Percentiles rank a stretch among this genome's conserved stretches.
phyloP scores from a whole-genome alignment of 176 grass and related monocot genomes.

The Ampelocalamus luodianensis region DNA sequence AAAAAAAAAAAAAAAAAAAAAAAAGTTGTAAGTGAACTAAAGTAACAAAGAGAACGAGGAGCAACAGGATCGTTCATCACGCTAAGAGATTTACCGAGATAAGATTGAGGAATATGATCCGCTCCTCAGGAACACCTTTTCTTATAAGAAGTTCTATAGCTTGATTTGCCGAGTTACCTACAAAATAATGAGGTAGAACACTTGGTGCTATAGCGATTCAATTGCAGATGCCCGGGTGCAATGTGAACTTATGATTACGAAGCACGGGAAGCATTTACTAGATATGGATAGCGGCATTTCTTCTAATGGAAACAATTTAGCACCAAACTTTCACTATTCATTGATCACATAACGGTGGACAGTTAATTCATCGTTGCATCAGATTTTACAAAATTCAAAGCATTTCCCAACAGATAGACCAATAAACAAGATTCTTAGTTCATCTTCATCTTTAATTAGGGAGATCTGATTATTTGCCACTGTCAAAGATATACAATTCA shows the following conservation, averaged over 20 bases:
- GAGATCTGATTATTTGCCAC: no score
- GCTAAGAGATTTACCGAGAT: conserved; percentile 68
- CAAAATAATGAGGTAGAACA: background rate
- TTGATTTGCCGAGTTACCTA: conserved; percentile 92
- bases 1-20: conserved; percentile 9
- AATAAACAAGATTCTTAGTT: conserved; percentile 11
- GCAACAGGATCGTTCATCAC: background rate
- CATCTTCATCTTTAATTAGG: conserved; percentile 6
- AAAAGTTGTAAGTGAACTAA: background rate
- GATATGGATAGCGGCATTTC: background rate
- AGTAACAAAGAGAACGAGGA: background rate
- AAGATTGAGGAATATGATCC: conserved; percentile 97
- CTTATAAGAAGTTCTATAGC: conserved; percentile 96
- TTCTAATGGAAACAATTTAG: background rate
- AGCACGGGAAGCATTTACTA: conserved; percentile 13
- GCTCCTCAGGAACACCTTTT: conserved; percentile 87
- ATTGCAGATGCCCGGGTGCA: background rate
- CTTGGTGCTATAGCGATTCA: background rate
- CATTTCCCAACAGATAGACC: conserved; percentile 8
- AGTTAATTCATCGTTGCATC: background rate
- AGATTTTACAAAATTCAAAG: conserved; percentile 12
- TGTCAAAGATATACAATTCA: no score
- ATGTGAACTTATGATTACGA: background rate
- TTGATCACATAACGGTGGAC: background rate
- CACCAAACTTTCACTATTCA: background rate